phyloP scores from a whole-genome alignment of 306 rosid species.

The Quercus robur region DNA sequence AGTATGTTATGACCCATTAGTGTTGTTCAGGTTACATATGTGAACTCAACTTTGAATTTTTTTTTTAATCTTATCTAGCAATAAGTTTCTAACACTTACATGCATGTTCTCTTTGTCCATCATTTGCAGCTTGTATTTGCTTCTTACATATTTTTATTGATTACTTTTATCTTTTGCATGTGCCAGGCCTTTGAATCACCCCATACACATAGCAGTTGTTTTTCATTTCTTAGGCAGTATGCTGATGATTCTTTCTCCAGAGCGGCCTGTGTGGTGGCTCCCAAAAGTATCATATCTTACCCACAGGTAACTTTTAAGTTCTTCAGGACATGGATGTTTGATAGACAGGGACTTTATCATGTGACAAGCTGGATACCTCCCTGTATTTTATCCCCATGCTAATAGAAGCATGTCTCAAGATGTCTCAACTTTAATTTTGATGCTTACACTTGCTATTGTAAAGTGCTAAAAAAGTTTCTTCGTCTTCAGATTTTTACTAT shows the following conservation, averaged over 20 bases:
- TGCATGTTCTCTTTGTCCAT: neutral
- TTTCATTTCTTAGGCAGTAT: slow-evolving; percentile 85
- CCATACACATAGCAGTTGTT: slow-evolving; percentile 71
- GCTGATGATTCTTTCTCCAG: slow-evolving; percentile 86
- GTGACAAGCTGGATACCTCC: neutral
- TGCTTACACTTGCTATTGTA: neutral
- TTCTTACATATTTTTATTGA: slow-evolving; percentile 6
- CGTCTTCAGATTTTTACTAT: neutral
- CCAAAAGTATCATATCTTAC: slow-evolving; percentile 80
- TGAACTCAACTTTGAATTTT: neutral
- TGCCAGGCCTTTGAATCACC: slow-evolving; percentile 96
- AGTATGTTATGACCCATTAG: neutral
- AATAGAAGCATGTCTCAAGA: neutral
- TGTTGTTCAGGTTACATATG: neutral
- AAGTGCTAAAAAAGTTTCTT: neutral
- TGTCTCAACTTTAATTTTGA: neutral
- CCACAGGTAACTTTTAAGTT: slow-evolving; percentile 71
- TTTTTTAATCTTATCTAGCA: neutral
- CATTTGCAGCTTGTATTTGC: slow-evolving; percentile 6
- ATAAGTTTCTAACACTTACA: neutral
- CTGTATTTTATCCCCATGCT: neutral
- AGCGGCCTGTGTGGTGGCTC: slow-evolving; percentile 91
- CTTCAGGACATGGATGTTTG: neutral
- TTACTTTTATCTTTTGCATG: slow-evolving; percentile 17
- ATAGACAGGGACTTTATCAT: neutral